phyloP scores from a whole-genome alignment of 176 grass and related monocot genomes.

The Rhynchospora breviuscula region DNA sequence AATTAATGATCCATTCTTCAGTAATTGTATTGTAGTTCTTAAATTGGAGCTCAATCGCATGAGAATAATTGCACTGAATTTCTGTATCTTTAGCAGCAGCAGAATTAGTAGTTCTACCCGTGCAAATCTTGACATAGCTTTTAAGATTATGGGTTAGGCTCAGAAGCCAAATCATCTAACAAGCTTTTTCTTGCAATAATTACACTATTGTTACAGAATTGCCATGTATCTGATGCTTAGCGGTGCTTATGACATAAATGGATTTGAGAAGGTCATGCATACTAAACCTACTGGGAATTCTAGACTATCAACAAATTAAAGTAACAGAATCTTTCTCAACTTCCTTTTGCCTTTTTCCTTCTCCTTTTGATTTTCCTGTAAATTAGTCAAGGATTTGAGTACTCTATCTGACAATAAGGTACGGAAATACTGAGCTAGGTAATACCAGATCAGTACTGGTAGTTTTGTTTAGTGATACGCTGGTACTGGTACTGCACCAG shows the following conservation, averaged over 20 bases:
- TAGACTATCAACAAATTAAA: neutral
- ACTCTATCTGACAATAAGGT: neutral
- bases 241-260: neutral
- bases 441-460: conserved; percentile 3
- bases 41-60: neutral
- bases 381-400: neutral
- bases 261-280: conserved; percentile 2
- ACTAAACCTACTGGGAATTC: neutral
- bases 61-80: neutral
- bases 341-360: neutral
- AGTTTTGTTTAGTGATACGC: neutral
- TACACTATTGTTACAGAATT: neutral
- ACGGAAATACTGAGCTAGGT: neutral
- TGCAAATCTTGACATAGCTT: no score
- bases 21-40: neutral
- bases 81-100: neutral
- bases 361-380: neutral
- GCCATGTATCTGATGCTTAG: neutral
- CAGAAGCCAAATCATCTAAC: neutral
- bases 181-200: neutral
- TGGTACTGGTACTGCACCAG: neutral
- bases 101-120: no score
- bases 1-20: neutral
- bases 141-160: neutral
- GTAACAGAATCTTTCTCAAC: neutral